Evolutionary conservation across 345 rosid genomes (phyloP).

Genomic region (Hirschfeldia incana): DNA sequence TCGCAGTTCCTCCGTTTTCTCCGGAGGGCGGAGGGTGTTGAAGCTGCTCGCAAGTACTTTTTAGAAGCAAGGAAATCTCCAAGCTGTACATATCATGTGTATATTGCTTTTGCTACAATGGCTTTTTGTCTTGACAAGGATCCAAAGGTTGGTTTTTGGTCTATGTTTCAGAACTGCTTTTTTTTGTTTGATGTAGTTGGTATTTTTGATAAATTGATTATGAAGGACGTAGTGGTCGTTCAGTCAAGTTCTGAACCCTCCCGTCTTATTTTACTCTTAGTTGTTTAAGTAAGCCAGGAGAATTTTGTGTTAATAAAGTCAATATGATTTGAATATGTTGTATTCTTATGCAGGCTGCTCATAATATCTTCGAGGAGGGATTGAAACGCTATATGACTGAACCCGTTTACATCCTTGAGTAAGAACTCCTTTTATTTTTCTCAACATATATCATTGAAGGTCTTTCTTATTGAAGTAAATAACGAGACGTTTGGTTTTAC

Average conservation of each 20-base stretch:
- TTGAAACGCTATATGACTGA: constrained; percentile 88
- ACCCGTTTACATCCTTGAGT: constrained; percentile 91
- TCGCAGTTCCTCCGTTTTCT: constrained; percentile 84
- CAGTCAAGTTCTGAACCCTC: constrained; percentile 15
- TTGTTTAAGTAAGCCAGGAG: neutral
- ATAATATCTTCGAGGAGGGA: constrained; percentile 90
- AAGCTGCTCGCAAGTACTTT: constrained; percentile 95
- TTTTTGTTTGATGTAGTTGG: constrained; percentile 3
- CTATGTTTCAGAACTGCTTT: constrained; percentile 6
- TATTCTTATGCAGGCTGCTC: constrained; percentile 70
- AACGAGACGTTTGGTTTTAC: neutral
- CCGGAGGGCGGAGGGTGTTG: constrained; percentile 88
- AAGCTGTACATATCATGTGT: constrained; percentile 82
- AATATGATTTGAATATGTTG: constrained; percentile 16
- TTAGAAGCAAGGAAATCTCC: constrained; percentile 85
- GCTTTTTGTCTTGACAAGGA: constrained; percentile 92
- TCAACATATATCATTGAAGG: constrained; percentile 1
- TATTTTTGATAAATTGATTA: constrained; percentile 6
- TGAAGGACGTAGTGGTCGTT: constrained; percentile 9
- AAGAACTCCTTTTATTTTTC: constrained; percentile 5
- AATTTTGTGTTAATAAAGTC: neutral
- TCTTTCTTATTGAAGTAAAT: neutral
- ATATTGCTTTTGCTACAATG: constrained; percentile 87
- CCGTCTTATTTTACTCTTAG: neutral
- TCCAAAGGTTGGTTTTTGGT: constrained; percentile 64